These are phyloP conservation scores for Bidens hawaiensis DNA, from an alignment of 140 eudicot genomes.

Conservation along the genomic window DNA sequence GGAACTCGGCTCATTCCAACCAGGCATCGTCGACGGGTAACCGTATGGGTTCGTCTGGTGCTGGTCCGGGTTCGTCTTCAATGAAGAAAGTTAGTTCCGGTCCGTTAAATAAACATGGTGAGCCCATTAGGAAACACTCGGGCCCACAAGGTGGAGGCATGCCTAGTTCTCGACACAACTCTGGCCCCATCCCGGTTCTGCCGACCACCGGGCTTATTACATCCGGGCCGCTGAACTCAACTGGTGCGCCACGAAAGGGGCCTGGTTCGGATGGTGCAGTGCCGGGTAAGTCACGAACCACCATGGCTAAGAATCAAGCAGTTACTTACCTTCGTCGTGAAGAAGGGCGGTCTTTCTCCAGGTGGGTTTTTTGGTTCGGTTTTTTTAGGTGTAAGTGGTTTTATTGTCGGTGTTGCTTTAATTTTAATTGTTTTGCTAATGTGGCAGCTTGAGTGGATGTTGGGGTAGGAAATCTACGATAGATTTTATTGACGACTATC, in stretches of 20 bases:
- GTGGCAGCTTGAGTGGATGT: constrained; percentile 38
- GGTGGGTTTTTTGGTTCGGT: constrained; percentile 19
- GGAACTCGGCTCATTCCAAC: constrained; percentile 38
- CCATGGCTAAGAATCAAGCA: constrained; percentile 49
- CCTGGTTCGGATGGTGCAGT: constrained; percentile 46
- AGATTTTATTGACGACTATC: constrained; percentile 50
- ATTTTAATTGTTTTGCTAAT: constrained; percentile 23
- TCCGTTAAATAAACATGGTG: constrained; percentile 73
- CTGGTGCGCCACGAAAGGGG: constrained; percentile 60
- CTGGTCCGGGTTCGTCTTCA: constrained; percentile 45
- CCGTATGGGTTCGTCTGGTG: constrained; percentile 31
- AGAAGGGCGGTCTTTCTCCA: constrained; percentile 38
- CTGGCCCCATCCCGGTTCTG: constrained; percentile 55
- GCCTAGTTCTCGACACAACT: constrained; percentile 50
- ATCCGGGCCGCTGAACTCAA: constrained; percentile 56
- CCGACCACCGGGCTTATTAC: constrained; percentile 62
- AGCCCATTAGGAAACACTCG: constrained; percentile 62
- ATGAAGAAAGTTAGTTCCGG: constrained; percentile 65
- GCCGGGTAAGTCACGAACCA: constrained; percentile 29
- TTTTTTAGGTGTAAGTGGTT: constrained; percentile 17
- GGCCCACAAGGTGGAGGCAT: constrained; percentile 69
- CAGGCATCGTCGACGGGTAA: constrained; percentile 41
- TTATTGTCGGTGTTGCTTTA: constrained; percentile 31
- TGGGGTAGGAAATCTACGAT: constrained; percentile 59
- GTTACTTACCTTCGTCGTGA: constrained; percentile 46